Percentiles rank a stretch among this genome's conserved stretches.
Evolutionary conservation across 331 rosid genomes (phyloP).

Genomic region (Ulmus americana): DNA sequence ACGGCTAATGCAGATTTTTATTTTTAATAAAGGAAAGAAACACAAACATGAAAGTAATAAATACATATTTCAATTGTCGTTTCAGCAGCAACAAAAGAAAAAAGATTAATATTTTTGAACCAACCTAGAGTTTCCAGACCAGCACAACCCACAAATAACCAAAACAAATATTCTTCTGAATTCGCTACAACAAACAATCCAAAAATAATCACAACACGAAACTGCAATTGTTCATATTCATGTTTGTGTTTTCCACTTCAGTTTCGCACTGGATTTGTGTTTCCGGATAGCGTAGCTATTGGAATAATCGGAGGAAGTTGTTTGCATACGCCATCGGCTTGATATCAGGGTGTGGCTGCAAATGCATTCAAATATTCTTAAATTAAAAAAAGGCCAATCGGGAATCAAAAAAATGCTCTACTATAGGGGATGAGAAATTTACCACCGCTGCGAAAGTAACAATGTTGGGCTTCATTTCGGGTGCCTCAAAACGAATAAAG

Average conservation of each 20-base stretch:
- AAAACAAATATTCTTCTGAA: conserved; percentile 14
- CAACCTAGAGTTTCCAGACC: conserved; percentile 6
- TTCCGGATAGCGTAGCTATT: conserved; percentile 29
- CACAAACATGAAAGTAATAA: neutral
- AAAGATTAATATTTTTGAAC: conserved; percentile 4
- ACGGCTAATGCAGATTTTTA: neutral
- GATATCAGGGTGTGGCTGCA: conserved; percentile 93
- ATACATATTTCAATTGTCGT: neutral
- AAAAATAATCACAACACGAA: conserved; percentile 28
- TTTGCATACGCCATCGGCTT: conserved; percentile 99
- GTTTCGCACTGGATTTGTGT: neutral
- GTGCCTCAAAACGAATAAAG: conserved; percentile 86
- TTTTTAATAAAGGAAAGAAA: neutral
- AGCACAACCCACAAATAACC: conserved; percentile 9
- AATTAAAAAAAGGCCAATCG: neutral
- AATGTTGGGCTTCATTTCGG: conserved; percentile 81
- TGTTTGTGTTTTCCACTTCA: conserved; percentile 5
- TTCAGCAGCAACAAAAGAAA: conserved; percentile 5
- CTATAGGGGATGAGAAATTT: conserved; percentile 26
- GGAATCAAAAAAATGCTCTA: neutral
- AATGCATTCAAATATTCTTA: conserved; percentile 13
- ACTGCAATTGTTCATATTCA: conserved; percentile 20
- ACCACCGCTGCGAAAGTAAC: conserved; percentile 91
- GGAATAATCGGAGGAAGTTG: conserved; percentile 81
- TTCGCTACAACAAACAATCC: neutral